Evolutionary conservation across 2,329 filamentous ascomycete genomes (phyloP), one percentile per base, ranked within the genome.

Genomic region (Penicillium psychrosexuale): DNA sequence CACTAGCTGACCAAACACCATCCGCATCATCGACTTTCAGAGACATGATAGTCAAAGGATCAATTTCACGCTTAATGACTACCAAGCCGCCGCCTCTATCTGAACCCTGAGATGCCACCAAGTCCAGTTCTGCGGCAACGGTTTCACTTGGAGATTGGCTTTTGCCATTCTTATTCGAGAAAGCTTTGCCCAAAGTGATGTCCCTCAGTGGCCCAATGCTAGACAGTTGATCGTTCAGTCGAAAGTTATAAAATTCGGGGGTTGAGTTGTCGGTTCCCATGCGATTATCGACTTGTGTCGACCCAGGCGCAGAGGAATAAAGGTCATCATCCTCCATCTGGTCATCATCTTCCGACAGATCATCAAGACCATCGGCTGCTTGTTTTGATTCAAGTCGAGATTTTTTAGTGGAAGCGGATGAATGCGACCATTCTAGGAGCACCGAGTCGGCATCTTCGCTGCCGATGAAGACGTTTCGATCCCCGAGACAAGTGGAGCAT

Each of bases 371-470:
- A 38, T 78, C 65, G 77, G 83, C 59, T 72, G 70, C 66, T 77
- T 85, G 65, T 79, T 83, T 76, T 46, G 87, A 54, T 27, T 69
- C 86, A 4, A 82, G 70, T 39, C 85, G 82, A 24, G 82, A 80
- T 63, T 86, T 86, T 47, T 82, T 82, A 3, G 78, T 63, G 57
- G 85, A 82, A 11, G 77, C 75, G 51, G 85, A 82, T 62, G 87
- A 88, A 59, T 83, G 82, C 36, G 83, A 85, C 88, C 91, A 97
- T 22, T 89, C 87, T 27, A 99, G 70, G 4, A 99, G 80, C 1
- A 90, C 72, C 0, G 93, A 95, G 62, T 97, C 90, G 8, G 86
- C 83, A 52, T 87, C 84, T 67, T 96, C 90, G 66, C 90, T 96
- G 12, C 93, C 94, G 24, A 96, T 74, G 68, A 99, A 99, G 31